Conservation (phyloP, 352 stramenopile genomes). For the Phytophthora litchii region DNA sequence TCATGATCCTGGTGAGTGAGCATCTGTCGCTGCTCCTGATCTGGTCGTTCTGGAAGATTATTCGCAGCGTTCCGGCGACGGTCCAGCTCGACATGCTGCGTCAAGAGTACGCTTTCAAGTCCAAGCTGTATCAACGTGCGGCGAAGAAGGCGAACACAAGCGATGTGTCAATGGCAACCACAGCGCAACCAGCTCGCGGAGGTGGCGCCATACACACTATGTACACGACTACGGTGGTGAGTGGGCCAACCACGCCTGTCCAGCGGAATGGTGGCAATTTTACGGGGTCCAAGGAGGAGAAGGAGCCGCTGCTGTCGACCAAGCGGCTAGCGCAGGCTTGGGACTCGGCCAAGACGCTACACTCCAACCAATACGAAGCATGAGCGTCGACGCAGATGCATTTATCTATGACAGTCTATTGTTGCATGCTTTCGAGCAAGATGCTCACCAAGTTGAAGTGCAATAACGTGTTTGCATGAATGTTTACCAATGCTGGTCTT, state of each 20-base stretch:
- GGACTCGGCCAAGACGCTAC: constrained; percentile 36
- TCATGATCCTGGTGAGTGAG: constrained; percentile 83
- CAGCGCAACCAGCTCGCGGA: constrained; percentile 19
- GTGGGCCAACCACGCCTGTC: constrained; percentile 25
- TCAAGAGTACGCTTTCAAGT: constrained; percentile 81
- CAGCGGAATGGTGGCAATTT: constrained; percentile 17
- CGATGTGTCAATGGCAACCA: constrained; percentile 9
- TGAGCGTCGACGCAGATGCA: constrained; percentile 3
- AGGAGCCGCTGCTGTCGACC: constrained; percentile 61
- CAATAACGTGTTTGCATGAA: constrained; percentile 6
- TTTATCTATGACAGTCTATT: constrained; percentile 22
- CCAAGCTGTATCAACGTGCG: constrained; percentile 64
- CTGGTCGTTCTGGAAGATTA: constrained; percentile 74
- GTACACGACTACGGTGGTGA: constrained; percentile 40
- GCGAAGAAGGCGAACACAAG: constrained; percentile 23
- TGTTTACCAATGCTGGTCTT: constrained; percentile 12
- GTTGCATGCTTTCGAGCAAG: neutral
- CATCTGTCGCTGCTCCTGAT: constrained; percentile 62
- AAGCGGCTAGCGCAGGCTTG: constrained; percentile 58
- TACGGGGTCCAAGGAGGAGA: constrained; percentile 54
- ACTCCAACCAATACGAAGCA: constrained; percentile 28
- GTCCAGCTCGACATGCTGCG: constrained; percentile 71
- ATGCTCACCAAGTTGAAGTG: constrained; percentile 8
- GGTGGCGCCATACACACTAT: constrained; percentile 13
- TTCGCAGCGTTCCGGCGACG: constrained; percentile 59